Evolutionary conservation across 148 eudicot genomes (phyloP), one percentile per base, ranked within the genome.

Genomic region (Rhododendron molle): DNA sequence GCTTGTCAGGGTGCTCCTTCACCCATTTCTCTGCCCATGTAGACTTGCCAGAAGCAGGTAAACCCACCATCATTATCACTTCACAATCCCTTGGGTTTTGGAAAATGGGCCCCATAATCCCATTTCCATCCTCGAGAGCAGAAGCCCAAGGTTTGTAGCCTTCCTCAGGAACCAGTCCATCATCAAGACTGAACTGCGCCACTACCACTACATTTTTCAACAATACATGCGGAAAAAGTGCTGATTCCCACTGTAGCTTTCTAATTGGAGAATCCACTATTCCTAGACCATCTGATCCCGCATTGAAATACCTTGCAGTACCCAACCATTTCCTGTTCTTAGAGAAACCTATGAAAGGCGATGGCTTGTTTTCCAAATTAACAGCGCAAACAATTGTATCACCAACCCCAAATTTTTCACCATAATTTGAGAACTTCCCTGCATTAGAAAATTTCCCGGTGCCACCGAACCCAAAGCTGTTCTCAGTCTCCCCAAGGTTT

Each of bases 1-100:
- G 90, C 82, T 93, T 93, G 58, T 91, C 92, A 46, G 93, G 94
- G 87, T 94, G 92, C 28, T 92, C 91, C 81, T 86, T 88, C 26
- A 90, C 83, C 93, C 89, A 87, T 54, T 93, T 93, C 81, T 94
- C 97, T 13, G 93, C 94, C 97, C 97, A 93, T 4, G 97, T 94
- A 86, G 91, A 87, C 83, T 94, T 94, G 30, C 97, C 95, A 32
- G 94, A 90, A 86, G 95, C 97, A 52, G 97, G 95, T 87, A 94
- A 88, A 54, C 97, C 97, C 32, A 85, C 87, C 87, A 85, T 79
- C 87, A 85, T 85, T 34, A 79, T 60, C 77, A 85, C 83, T 67
- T 80, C 83, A 85, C 87, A 85, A 30, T 85, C 65, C 62, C 78
- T 67, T 32, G 74, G 34, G 47, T 67, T 43, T 11, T 76, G 32